These are phyloP conservation scores for Trichophyton simii DNA, from an alignment of 2,329 filamentous ascomycete genomes.

Conservation along the genomic window DNA sequence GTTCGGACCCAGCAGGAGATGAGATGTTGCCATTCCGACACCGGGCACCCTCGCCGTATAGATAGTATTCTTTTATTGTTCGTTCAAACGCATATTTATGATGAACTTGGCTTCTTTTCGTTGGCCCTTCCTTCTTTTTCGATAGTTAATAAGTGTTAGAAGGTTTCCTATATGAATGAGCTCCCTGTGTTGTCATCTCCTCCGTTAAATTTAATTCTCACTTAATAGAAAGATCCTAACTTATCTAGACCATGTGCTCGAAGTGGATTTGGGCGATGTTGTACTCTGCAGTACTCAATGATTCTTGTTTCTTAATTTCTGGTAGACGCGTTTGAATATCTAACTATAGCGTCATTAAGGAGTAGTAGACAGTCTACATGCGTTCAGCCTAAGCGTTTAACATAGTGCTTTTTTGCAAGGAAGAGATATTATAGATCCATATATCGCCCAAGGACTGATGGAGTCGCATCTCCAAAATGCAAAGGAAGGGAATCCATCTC, in stretches of 20 bases:
- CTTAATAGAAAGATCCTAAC: no score
- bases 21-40: conserved; percentile 2
- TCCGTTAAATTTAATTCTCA: no score
- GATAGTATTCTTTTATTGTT: not conserved
- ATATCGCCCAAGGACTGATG: conserved; percentile 1
- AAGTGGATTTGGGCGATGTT: no score
- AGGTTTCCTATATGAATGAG: no score
- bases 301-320: no score
- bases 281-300: no score
- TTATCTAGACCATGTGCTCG: no score
- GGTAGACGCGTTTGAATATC: no score
- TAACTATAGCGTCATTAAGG: not conserved
- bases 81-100: not conserved
- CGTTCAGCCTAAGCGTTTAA: not conserved
- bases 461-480: conserved; percentile 6
- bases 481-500: not conserved
- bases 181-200: no score
- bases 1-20: not conserved
- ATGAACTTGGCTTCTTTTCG: no score
- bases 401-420: not conserved
- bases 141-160: no score
- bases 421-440: not conserved
- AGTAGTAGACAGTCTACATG: not conserved
- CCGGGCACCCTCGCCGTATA: not conserved
- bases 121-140: no score